Evolutionary conservation across 257 asterid species (phyloP).

Genomic region (Nyctanthes arbortristis): DNA sequence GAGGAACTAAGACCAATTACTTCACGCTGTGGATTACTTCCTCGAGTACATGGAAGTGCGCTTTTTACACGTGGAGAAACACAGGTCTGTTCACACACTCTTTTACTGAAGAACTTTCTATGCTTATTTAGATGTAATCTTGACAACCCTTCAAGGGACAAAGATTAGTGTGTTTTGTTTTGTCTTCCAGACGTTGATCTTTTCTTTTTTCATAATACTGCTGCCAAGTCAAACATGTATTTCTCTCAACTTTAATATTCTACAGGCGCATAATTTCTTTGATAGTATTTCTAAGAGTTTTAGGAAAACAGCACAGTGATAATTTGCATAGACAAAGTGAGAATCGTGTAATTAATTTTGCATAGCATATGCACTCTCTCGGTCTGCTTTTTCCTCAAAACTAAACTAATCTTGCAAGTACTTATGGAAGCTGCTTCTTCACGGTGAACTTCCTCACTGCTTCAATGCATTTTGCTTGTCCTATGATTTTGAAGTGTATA

Average conservation of each 20-base stretch:
- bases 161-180: neutral
- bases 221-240: neutral
- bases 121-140: neutral
- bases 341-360: neutral
- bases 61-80: slow-evolving; percentile 99
- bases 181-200: neutral
- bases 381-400: slow-evolving; percentile 3
- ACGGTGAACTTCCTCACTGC: neutral
- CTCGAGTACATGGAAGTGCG: slow-evolving; percentile 99
- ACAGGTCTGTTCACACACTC: slow-evolving; percentile 60
- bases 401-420: neutral
- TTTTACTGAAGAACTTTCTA: slow-evolving; percentile 22
- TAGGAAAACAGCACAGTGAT: neutral
- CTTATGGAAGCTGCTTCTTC: neutral
- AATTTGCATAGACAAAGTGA: neutral
- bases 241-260: slow-evolving; percentile 5
- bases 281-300: slow-evolving; percentile 1
- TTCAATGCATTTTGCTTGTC: neutral
- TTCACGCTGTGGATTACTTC: slow-evolving; percentile 89
- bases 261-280: neutral
- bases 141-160: neutral
- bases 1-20: slow-evolving; percentile 71
- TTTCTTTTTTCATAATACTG: neutral
- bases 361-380: neutral
- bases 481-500: neutral